These are phyloP conservation scores for Tetrapisispora namnaoensis DNA, from an alignment of 805 yeast genomes.

Conservation along the genomic window DNA sequence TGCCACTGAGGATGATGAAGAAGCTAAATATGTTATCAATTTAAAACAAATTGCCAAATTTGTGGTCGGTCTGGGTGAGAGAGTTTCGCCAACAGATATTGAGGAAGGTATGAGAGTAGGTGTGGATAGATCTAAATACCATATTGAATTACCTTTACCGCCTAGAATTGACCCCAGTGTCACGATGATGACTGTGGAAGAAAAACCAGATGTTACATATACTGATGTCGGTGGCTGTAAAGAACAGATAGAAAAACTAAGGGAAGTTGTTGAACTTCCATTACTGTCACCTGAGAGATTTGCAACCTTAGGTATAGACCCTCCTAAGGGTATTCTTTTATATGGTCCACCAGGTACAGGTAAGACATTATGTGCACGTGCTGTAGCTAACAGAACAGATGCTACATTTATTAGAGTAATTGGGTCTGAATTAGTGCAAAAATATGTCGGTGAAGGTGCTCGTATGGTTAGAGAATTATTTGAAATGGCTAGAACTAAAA, in stretches of 20 bases:
- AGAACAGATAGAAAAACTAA: slow-evolving; percentile 91
- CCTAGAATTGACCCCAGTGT: slow-evolving; percentile 97
- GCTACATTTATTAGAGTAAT: slow-evolving; percentile 97
- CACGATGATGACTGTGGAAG: slow-evolving; percentile 99
- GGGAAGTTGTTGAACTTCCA: slow-evolving; percentile 95
- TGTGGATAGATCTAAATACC: slow-evolving; percentile 94
- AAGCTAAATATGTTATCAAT: slow-evolving; percentile 88
- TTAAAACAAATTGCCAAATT: slow-evolving; percentile 97
- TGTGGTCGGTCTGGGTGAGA: slow-evolving; percentile 92
- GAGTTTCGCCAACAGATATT: slow-evolving; percentile 96
- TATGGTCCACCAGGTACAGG: slow-evolving; percentile 99
- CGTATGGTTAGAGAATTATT: slow-evolving; percentile 98
- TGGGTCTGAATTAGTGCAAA: slow-evolving; percentile 96
- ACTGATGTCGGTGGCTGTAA: slow-evolving; percentile 98
- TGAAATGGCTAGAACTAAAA: slow-evolving; percentile 98
- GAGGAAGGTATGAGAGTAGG: slow-evolving; percentile 99
- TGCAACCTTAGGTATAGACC: slow-evolving; percentile 94
- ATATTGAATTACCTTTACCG: slow-evolving; percentile 93
- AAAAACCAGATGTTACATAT: slow-evolving; percentile 97
- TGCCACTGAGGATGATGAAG: slow-evolving; percentile 49
- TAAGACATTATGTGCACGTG: slow-evolving; percentile 95
- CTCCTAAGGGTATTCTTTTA: slow-evolving; percentile 93
- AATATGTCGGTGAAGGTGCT: slow-evolving; percentile 99
- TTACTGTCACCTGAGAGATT: slow-evolving; percentile 91
- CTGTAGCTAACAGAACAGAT: slow-evolving; percentile 98